A percentile compares a stretch with the other conserved stretches of the same genome.
These are phyloP conservation scores for Babesia ovata DNA, from an alignment of 169 alveolate species.

Conservation along the genomic window DNA sequence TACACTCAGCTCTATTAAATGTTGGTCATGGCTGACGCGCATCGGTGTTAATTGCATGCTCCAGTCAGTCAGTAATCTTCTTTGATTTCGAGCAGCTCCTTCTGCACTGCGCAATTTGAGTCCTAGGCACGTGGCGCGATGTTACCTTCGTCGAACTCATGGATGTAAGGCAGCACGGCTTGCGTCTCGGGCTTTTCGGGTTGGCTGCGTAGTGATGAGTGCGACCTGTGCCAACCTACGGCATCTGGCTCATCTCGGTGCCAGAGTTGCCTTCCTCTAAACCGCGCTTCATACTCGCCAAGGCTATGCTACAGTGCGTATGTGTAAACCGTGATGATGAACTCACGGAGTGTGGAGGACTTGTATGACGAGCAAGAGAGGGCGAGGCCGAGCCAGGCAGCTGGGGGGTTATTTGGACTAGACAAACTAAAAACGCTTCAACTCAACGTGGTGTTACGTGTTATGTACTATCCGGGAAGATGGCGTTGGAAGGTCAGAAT, in stretches of 20 bases:
- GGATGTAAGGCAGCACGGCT: conserved; percentile 45
- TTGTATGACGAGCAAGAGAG: too few relatives aligned
- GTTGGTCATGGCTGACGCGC: neutral
- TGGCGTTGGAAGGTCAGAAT: too few relatives aligned
- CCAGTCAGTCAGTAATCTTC: conserved; percentile 73
- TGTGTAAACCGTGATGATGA: too few relatives aligned
- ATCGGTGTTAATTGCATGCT: too few relatives aligned
- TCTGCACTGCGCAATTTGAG: conserved; percentile 69
- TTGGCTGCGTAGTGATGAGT: neutral
- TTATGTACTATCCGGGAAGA: too few relatives aligned
- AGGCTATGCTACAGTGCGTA: too few relatives aligned
- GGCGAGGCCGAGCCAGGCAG: too few relatives aligned
- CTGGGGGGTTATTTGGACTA: too few relatives aligned
- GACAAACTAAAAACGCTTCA: too few relatives aligned
- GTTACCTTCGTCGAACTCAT: conserved; percentile 71
- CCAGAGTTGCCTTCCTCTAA: conserved; percentile 29
- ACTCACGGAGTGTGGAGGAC: too few relatives aligned
- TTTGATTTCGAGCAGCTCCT: conserved; percentile 78
- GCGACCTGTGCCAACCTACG: neutral
- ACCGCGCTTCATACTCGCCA: conserved; percentile 47
- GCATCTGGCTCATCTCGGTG: conserved; percentile 1
- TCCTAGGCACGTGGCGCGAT: neutral
- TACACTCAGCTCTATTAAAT: neutral
- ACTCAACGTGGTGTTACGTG: too few relatives aligned
- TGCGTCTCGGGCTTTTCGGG: conserved; percentile 25